These are phyloP conservation scores for Davidsoniella eucalypti DNA, from an alignment of 2,329 filamentous ascomycete species.

Conservation along the genomic window DNA sequence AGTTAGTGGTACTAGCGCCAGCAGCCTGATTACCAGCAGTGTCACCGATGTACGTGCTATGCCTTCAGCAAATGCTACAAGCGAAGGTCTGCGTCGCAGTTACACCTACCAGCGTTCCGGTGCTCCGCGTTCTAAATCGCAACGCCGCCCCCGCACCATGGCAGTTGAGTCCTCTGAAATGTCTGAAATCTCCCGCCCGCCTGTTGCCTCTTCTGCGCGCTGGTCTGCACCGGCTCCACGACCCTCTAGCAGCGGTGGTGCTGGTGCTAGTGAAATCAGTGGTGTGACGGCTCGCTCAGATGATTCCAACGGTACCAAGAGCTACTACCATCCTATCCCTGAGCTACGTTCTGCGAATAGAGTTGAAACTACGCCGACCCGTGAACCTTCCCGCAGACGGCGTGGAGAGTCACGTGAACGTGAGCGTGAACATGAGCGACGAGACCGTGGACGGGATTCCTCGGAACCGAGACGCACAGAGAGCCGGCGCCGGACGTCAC, in stretches of 20 bases:
- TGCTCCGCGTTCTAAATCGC: slow-evolving; percentile 14
- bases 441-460: background rate
- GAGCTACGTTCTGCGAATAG: slow-evolving; percentile 25
- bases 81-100: slow-evolving; percentile 25
- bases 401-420: slow-evolving; percentile 5
- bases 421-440: background rate
- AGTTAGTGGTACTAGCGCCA: slow-evolving; percentile 4
- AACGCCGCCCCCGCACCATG: slow-evolving; percentile 17
- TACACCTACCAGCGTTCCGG: slow-evolving; percentile 34
- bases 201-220: background rate
- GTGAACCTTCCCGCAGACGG: slow-evolving; percentile 6
- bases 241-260: slow-evolving; percentile 1
- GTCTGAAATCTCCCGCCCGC: slow-evolving; percentile 16
- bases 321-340: slow-evolving; percentile 39
- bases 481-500: slow-evolving; percentile 4
- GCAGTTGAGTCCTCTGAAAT: slow-evolving; percentile 10
- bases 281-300: slow-evolving; percentile 15
- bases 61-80: background rate
- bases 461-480: background rate
- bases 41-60: slow-evolving; percentile 6
- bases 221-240: background rate
- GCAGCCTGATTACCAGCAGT: background rate
- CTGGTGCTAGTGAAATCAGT: slow-evolving; percentile 11
- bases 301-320: slow-evolving; percentile 39
- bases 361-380: slow-evolving; percentile 8